These are phyloP conservation scores for Saccharomycopsis fodiens DNA, from an alignment of 805 yeast species.

Conservation along the genomic window DNA sequence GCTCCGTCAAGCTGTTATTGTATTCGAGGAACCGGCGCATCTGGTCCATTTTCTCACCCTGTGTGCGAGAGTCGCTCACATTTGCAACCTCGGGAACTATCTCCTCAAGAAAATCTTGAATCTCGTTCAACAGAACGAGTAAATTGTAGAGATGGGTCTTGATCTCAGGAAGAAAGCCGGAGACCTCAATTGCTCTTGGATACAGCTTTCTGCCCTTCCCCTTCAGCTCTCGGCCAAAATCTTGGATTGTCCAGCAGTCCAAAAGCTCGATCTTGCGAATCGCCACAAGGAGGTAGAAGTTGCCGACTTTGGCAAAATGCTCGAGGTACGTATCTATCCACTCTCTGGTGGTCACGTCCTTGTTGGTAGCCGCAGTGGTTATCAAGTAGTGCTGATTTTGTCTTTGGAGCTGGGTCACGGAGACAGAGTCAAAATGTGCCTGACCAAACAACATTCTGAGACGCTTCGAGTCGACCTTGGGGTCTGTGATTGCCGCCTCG, in stretches of 20 bases:
- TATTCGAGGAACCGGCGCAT: neutral
- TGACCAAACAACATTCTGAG: neutral
- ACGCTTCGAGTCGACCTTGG: neutral
- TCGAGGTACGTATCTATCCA: neutral
- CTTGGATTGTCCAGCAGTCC: neutral
- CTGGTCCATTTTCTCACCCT: too few species aligned
- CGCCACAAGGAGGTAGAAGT: neutral
- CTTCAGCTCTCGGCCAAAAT: too few species aligned
- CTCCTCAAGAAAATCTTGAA: neutral
- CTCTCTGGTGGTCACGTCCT: neutral
- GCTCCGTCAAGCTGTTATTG: neutral
- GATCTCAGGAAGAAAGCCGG: neutral
- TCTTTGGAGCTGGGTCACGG: neutral
- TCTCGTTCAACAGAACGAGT: neutral
- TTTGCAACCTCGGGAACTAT: neutral
- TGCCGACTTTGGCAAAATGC: neutral
- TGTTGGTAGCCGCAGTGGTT: too few species aligned
- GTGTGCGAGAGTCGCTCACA: too few species aligned
- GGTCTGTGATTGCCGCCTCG: neutral
- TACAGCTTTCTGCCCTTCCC: too few species aligned
- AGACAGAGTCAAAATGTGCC: neutral
- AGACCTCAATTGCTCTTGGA: neutral
- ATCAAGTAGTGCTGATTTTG: too few species aligned
- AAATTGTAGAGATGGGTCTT: neutral
- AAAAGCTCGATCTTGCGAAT: neutral